Percentiles rank a stretch among this genome's conserved stretches.
These are phyloP conservation scores for Hypoxylon fragiforme DNA, from an alignment of 495 filamentous ascomycete species.

Conservation along the genomic window DNA sequence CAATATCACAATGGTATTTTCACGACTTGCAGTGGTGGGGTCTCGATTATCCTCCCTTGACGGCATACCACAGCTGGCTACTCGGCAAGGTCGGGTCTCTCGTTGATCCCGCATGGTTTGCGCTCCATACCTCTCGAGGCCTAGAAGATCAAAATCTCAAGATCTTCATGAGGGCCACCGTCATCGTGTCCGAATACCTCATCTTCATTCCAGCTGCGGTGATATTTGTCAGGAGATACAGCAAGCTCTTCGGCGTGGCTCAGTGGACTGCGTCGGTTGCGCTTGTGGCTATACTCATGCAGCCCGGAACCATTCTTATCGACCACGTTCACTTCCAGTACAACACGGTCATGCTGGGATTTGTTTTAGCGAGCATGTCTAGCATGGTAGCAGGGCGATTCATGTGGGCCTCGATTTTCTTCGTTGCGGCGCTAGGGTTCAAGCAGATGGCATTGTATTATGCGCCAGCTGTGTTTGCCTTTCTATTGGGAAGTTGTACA, in stretches of 20 bases:
- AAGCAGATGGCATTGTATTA: slow-evolving; percentile 99
- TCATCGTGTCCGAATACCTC: slow-evolving; percentile 85
- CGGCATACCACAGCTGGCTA: slow-evolving; percentile 96
- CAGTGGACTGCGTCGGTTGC: slow-evolving; percentile 82
- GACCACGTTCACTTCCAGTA: slow-evolving; percentile 99
- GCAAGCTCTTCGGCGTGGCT: slow-evolving; percentile 67
- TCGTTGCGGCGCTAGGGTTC: slow-evolving; percentile 89
- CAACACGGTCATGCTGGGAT: slow-evolving; percentile 96
- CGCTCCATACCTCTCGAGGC: slow-evolving; percentile 80
- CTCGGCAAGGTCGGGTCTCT: slow-evolving; percentile 80
- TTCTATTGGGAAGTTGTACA: slow-evolving; percentile 82
- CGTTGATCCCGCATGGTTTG: slow-evolving; percentile 86
- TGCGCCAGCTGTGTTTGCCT: slow-evolving; percentile 88
- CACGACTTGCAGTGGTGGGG: slow-evolving; percentile 98
- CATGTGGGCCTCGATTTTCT: slow-evolving; percentile 89
- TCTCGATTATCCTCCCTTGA: slow-evolving; percentile 94
- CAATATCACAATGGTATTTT: slow-evolving; percentile 94
- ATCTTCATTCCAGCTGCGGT: slow-evolving; percentile 84
- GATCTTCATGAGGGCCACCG: slow-evolving; percentile 92
- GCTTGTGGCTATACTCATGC: slow-evolving; percentile 86
- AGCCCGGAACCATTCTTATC: slow-evolving; percentile 87
- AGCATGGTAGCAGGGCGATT: slow-evolving; percentile 82
- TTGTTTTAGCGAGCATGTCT: slow-evolving; percentile 81
- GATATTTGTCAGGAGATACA: slow-evolving; percentile 78
- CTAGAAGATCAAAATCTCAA: slow-evolving; percentile 78